A percentile compares a stretch with the other conserved stretches of the same genome.
phyloP scores from a whole-genome alignment of 176 grass and related monocot genomes.

The Triticum dicoccoides region DNA sequence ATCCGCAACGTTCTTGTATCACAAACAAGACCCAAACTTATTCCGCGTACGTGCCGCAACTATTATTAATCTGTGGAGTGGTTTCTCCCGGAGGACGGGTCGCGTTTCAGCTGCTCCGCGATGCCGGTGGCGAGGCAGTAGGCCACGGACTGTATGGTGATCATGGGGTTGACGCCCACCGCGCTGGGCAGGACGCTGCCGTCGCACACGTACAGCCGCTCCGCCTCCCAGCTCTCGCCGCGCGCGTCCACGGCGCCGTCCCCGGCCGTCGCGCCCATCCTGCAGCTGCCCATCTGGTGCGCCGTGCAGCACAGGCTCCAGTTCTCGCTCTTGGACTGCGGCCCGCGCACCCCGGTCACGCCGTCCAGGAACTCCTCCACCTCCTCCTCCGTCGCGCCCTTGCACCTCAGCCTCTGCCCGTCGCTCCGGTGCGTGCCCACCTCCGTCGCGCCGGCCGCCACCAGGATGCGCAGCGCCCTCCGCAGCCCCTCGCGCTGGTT shows the following conservation, averaged over 20 bases:
- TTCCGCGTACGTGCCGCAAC: not conserved
- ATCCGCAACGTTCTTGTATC: not conserved
- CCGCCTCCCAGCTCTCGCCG: slow-evolving; percentile 87
- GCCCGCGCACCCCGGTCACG: slow-evolving; percentile 39
- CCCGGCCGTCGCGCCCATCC: slow-evolving; percentile 55
- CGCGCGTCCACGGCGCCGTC: slow-evolving; percentile 66
- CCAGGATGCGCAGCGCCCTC: slow-evolving; percentile 59
- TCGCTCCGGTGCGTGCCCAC: slow-evolving; percentile 90
- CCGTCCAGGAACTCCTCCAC: slow-evolving; percentile 77
- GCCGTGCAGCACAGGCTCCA: slow-evolving; percentile 69
- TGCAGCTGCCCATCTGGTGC: slow-evolving; percentile 88
- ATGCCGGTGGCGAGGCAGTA: slow-evolving; percentile 75
- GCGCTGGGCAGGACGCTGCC: slow-evolving; percentile 69
- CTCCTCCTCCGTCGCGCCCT: slow-evolving; percentile 41
- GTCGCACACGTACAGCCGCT: slow-evolving; percentile 75
- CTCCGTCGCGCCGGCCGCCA: slow-evolving; percentile 66
- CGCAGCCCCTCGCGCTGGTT: slow-evolving; percentile 55
- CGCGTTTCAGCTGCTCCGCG: slow-evolving; percentile 36
- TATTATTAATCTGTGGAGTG: not conserved
- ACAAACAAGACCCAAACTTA: not conserved
- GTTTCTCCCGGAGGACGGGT: not conserved
- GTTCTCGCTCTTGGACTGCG: slow-evolving; percentile 30
- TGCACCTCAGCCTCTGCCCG: slow-evolving; percentile 62
- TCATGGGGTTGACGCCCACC: slow-evolving; percentile 86
- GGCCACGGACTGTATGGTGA: slow-evolving; percentile 83